These are phyloP conservation scores for Cicer judaicum DNA, from an alignment of 306 rosid genomes.

Conservation along the genomic window DNA sequence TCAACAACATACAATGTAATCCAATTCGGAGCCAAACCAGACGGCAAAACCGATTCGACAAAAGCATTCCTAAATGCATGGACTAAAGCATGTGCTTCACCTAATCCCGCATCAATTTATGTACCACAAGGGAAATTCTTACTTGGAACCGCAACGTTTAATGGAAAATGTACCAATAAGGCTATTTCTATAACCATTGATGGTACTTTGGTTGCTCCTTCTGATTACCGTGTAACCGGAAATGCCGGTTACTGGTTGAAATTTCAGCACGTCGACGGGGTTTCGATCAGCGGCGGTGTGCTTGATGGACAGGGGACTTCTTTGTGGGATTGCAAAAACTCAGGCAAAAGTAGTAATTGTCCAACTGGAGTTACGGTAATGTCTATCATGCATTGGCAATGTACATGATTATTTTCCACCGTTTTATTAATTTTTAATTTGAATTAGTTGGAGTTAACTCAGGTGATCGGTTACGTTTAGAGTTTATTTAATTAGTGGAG, in stretches of 20 bases:
- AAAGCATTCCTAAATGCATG: conserved; percentile 57
- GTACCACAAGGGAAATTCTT: conserved; percentile 60
- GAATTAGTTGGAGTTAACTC: not conserved
- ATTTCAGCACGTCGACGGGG: conserved; percentile 47
- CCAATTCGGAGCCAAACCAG: conserved; percentile 56
- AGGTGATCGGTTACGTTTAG: conserved; percentile 4
- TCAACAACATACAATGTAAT: conserved; percentile 46
- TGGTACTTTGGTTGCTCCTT: conserved; percentile 58
- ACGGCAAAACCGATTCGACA: conserved; percentile 58
- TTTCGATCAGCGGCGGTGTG: conserved; percentile 57
- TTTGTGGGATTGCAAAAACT: conserved; percentile 62
- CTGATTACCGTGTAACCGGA: conserved; percentile 44
- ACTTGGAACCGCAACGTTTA: conserved; percentile 31
- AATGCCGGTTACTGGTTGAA: conserved; percentile 46
- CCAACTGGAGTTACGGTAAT: conserved; percentile 59
- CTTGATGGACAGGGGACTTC: conserved; percentile 59
- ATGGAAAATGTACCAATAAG: conserved; percentile 43
- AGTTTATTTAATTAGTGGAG: conserved; percentile 1
- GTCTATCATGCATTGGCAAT: not conserved
- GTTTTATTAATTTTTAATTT: not conserved
- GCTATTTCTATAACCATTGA: conserved; percentile 50
- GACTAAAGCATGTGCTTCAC: conserved; percentile 54
- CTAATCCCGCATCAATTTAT: conserved; percentile 18
- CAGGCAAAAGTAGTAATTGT: conserved; percentile 45
- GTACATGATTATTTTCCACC: not conserved